These are phyloP conservation scores for Claviceps maximensis DNA, from an alignment of 2,329 filamentous ascomycete genomes.

Conservation along the genomic window DNA sequence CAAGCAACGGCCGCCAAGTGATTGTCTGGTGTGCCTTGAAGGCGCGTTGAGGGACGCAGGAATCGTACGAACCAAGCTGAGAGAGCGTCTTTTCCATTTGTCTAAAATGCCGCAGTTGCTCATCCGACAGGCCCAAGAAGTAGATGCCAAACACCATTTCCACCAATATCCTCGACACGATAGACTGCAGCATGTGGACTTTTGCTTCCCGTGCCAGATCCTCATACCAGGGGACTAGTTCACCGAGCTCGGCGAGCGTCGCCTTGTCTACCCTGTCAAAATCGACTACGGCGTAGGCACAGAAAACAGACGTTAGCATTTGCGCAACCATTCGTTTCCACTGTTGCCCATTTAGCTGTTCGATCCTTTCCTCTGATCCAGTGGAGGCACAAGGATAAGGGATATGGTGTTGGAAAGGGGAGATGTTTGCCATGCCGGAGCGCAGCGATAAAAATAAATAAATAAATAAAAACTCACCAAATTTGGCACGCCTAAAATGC, in stretches of 20 bases:
- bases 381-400: too few species aligned
- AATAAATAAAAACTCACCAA: conserved; percentile 38
- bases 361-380: too few species aligned
- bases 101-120: conserved; percentile 38
- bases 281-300: conserved; percentile 23
- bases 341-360: too few species aligned
- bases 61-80: conserved; percentile 23
- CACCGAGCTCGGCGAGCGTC: conserved; percentile 28
- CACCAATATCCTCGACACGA: conserved; percentile 46
- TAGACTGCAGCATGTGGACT: conserved; percentile 48
- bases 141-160: conserved; percentile 49
- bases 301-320: background rate
- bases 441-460: too few species aligned
- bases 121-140: conserved; percentile 46
- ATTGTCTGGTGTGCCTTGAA: background rate
- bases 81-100: conserved; percentile 33
- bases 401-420: too few species aligned
- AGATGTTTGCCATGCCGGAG: too few species aligned
- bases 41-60: background rate
- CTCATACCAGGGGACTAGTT: conserved; percentile 45
- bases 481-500: conserved; percentile 50
- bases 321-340: too few species aligned
- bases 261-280: conserved; percentile 27
- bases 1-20: too few species aligned
- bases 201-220: conserved; percentile 40